Percentiles rank a stretch among this genome's conserved stretches.
These are phyloP conservation scores for Penicillium sp. DNA, from an alignment of 2,329 filamentous ascomycete species.

Conservation along the genomic window DNA sequence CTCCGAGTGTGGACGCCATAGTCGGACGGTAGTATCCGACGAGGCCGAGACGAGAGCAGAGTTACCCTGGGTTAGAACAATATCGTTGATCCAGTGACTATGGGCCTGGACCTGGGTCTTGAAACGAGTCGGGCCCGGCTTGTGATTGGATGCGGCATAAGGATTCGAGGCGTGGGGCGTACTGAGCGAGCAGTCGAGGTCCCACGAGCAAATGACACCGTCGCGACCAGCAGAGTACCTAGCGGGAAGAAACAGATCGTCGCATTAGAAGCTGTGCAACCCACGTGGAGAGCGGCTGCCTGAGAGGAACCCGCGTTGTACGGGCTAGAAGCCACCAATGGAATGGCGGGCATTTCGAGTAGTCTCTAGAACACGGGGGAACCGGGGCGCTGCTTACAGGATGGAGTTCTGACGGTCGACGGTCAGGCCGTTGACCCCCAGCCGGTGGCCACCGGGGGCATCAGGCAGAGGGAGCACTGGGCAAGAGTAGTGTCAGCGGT, in stretches of 20 bases:
- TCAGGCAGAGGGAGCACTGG: conserved; percentile 75
- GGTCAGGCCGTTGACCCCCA: conserved; percentile 93
- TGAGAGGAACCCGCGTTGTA: background rate
- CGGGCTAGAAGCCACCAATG: background rate
- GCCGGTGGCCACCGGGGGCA: conserved; percentile 81
- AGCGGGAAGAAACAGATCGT: conserved; percentile 19
- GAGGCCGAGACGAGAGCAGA: conserved; percentile 84
- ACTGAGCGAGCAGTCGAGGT: conserved; percentile 61
- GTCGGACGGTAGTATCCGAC: conserved; percentile 90
- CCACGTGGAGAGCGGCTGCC: conserved; percentile 14
- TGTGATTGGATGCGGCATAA: conserved; percentile 27
- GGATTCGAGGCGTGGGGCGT: conserved; percentile 36
- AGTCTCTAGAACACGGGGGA: background rate
- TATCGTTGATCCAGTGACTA: conserved; percentile 96
- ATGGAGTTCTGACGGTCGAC: conserved; percentile 83
- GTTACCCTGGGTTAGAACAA: conserved; percentile 78
- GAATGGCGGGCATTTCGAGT: background rate
- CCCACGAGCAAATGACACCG: conserved; percentile 95
- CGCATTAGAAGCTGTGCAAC: conserved; percentile 31
- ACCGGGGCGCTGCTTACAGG: conserved; percentile 65
- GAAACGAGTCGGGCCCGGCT: conserved; percentile 57
- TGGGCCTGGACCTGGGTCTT: conserved; percentile 76
- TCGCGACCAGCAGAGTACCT: conserved; percentile 97
- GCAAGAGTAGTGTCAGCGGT: conserved; percentile 18
- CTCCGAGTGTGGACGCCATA: conserved; percentile 79